Percentiles rank a stretch among this genome's conserved stretches.
Conservation (phyloP, 2,329 filamentous ascomycete species). For the Leptographium radiaticola region DNA sequence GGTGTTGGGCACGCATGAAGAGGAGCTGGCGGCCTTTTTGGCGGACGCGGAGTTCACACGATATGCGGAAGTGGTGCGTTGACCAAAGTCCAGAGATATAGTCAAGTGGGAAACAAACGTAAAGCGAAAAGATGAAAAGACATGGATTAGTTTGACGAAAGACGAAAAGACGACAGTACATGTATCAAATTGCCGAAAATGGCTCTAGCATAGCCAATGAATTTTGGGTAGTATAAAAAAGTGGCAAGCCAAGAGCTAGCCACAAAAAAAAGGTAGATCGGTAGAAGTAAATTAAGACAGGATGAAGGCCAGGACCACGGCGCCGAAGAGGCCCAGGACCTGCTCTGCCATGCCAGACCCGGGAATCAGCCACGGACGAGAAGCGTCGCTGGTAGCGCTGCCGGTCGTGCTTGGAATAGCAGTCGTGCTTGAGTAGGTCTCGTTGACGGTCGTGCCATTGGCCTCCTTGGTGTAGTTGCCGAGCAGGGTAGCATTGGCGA, state of each 20-base stretch:
- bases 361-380: background rate
- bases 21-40: background rate
- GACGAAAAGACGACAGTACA: too few species aligned
- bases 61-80: background rate
- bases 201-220: too few species aligned
- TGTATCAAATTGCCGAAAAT: too few species aligned
- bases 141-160: too few species aligned
- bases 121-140: too few species aligned
- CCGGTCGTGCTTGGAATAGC: background rate
- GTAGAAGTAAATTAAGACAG: background rate
- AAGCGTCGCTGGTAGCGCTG: background rate
- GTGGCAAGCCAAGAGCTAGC: too few species aligned
- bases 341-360: background rate
- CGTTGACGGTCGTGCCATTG: slow-evolving; percentile 2
- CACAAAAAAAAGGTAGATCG: too few species aligned
- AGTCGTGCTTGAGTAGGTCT: background rate
- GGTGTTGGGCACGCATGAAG: background rate
- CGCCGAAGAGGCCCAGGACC: background rate
- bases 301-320: background rate
- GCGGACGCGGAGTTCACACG: background rate
- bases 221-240: too few species aligned
- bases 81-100: too few species aligned
- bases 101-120: too few species aligned
- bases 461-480: slow-evolving; percentile 5
- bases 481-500: slow-evolving; percentile 6